phyloP scores from a whole-genome alignment of 2,329 filamentous ascomycete species.

The Dactylellina parvicollis region DNA sequence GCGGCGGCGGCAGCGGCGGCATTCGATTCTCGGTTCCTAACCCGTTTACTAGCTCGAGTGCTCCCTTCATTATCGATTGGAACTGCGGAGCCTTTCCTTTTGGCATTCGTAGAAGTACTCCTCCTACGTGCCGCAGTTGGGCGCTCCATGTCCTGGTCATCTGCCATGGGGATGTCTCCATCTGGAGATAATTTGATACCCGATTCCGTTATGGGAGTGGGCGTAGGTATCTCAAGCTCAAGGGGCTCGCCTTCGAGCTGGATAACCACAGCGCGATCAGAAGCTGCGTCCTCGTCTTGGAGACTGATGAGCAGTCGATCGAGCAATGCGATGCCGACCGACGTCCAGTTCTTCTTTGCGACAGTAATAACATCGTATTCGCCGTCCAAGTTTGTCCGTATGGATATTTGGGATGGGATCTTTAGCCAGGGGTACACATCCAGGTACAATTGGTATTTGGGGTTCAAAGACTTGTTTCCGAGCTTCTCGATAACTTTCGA shows the following conservation, averaged over 20 bases:
- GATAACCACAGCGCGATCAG: conserved; percentile 42
- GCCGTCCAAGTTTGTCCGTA: conserved; percentile 13
- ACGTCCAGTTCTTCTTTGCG: conserved; percentile 44
- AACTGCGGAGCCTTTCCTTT: conserved; percentile 57
- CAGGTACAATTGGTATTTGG: conserved; percentile 44
- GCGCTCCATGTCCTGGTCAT: conserved; percentile 53
- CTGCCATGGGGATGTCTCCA: conserved; percentile 57
- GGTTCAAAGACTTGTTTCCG: conserved; percentile 46
- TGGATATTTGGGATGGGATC: conserved; percentile 26
- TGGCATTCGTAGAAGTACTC: conserved; percentile 57
- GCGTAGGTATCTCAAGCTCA: conserved; percentile 42
- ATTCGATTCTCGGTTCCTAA: conserved; percentile 70
- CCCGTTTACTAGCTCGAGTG: conserved; percentile 68
- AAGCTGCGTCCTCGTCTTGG: conserved; percentile 35
- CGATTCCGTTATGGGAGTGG: conserved; percentile 40
- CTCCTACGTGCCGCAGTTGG: conserved; percentile 50
- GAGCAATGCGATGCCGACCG: conserved; percentile 42
- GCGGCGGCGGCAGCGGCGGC: conserved; percentile 64
- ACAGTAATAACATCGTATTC: conserved; percentile 45
- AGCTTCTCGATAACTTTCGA: conserved; percentile 44
- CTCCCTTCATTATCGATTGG: conserved; percentile 56
- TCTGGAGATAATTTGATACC: conserved; percentile 38
- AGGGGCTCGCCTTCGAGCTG: conserved; percentile 47
- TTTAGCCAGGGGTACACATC: conserved; percentile 52
- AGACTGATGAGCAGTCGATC: conserved; percentile 24